A percentile compares a stretch with the other conserved stretches of the same genome.
These are phyloP conservation scores for Ananas comosus DNA, from an alignment of 176 grass and related monocot species.

Conservation along the genomic window DNA sequence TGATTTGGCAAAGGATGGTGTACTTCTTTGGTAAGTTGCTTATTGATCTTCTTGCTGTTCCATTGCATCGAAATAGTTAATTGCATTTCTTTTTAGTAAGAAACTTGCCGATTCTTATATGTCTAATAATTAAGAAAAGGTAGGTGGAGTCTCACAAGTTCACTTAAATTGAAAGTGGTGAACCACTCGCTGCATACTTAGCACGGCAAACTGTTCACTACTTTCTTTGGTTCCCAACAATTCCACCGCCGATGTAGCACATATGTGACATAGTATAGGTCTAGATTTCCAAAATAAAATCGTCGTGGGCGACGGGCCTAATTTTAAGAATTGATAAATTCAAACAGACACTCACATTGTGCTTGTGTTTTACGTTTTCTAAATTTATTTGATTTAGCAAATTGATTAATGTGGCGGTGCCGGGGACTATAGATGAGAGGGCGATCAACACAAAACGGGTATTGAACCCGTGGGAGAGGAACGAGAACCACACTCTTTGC, in stretches of 20 bases:
- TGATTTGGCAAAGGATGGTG: slow-evolving; percentile 67
- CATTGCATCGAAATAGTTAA: slow-evolving; percentile 2
- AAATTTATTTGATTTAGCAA: slow-evolving; percentile 51
- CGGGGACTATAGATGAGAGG: slow-evolving; percentile 96
- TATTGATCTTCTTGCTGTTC: slow-evolving; percentile 11
- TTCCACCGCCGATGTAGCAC: no score
- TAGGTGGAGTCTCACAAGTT: not conserved
- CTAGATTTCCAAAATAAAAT: not conserved
- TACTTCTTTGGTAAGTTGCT: slow-evolving; percentile 74
- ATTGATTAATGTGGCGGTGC: slow-evolving; percentile 95
- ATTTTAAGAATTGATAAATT: not conserved
- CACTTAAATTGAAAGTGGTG: slow-evolving; percentile 2
- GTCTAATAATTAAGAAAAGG: not conserved
- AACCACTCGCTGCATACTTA: no score
- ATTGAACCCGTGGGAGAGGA: slow-evolving; percentile 96
- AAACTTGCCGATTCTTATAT: slow-evolving; percentile 15
- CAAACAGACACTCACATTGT: not conserved
- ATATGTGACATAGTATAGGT: no score
- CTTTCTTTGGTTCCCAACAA: no score
- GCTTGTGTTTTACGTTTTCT: slow-evolving; percentile 21
- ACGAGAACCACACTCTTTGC: slow-evolving; percentile 96
- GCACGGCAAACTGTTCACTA: no score
- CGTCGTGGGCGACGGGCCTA: not conserved
- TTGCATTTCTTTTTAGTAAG: slow-evolving; percentile 7
- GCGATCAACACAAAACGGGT: slow-evolving; percentile 98